phyloP scores from a whole-genome alignment of 73 alveolate species.

The Tetrahymena malaccensis region DNA sequence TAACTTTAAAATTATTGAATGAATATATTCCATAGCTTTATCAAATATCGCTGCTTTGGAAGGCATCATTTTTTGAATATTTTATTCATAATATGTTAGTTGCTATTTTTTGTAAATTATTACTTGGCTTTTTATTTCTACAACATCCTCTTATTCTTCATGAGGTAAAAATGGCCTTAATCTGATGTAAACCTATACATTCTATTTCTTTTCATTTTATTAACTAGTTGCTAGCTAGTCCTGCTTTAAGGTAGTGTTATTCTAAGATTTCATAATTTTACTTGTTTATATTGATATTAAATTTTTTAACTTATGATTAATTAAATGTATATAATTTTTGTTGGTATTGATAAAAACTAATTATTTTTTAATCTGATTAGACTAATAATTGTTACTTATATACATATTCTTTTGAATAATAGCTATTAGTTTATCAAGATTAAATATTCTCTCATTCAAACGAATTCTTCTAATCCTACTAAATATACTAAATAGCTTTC shows the following conservation, averaged over 20 bases:
- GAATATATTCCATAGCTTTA: background rate
- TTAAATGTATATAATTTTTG: background rate
- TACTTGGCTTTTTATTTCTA: background rate
- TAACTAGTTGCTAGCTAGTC: background rate
- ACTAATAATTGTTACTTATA: too few species aligned
- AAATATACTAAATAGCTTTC: background rate
- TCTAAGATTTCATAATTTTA: background rate
- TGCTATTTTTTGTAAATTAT: background rate
- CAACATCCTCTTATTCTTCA: conserved; percentile 13
- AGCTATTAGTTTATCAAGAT: background rate
- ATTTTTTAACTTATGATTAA: background rate
- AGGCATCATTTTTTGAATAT: background rate
- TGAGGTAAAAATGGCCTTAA: conserved; percentile 18
- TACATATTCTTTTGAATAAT: background rate
- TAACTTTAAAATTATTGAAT: background rate
- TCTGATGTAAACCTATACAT: conserved; percentile 18
- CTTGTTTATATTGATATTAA: background rate
- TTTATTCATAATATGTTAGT: too few species aligned
- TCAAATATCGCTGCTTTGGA: background rate
- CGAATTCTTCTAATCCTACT: background rate
- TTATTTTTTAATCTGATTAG: background rate
- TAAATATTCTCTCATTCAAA: background rate
- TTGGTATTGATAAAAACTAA: background rate
- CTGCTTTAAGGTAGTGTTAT: background rate
- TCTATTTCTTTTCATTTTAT: background rate